Evolutionary conservation across 2,329 filamentous ascomycete species (phyloP), one percentile per base, ranked within the genome.

Genomic region (Neoascochyta sp.): DNA sequence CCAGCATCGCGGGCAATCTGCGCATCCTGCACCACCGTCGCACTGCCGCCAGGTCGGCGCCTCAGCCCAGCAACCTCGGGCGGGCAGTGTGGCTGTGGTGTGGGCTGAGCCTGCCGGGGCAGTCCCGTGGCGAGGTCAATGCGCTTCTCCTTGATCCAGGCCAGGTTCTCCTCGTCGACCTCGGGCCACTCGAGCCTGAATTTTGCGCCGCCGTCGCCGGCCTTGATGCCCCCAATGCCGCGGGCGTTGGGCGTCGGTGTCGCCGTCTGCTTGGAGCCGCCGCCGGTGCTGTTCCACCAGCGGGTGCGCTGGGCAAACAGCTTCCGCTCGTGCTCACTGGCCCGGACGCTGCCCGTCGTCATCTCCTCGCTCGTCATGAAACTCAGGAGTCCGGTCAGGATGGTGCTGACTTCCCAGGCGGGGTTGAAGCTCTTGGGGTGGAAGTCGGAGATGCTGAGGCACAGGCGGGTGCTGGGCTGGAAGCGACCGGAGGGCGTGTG

Each of bases 311-410:
- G 73, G 0, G 92, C 88, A 27, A 88, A 78, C 51, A 82, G 76
- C 60, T 79, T 83, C 39, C 90, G 78, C 69, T 96, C 89, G 3
- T 76, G 70, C 27, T 86, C 77, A 0, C 78, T 83, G 11, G 81
- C 86, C 5, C 82, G 81, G 16, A 98, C 78, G 16, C 83, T 89
- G 2, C 92, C 92, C 0, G 92, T 96, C 0, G 92, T 98, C 84
- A 96, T 95, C 69, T 98, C 92, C 58, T 98, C 90, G 45, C 86
- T 87, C 3, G 90, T 96, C 92, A 98, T 98, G 66, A 98, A 98
- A 21, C 85, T 93, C 41, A 96, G 71, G 16, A 98, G 76, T 7
- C 92, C 92, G 32, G 94, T 93, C 10, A 98, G 71, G 44, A 98
- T 98, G 1, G 92, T 98, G 32, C 84, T 90, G 6, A 98, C 92